Conservation (phyloP, 2,329 filamentous ascomycete genomes). For the Beauveria bassiana region DNA sequence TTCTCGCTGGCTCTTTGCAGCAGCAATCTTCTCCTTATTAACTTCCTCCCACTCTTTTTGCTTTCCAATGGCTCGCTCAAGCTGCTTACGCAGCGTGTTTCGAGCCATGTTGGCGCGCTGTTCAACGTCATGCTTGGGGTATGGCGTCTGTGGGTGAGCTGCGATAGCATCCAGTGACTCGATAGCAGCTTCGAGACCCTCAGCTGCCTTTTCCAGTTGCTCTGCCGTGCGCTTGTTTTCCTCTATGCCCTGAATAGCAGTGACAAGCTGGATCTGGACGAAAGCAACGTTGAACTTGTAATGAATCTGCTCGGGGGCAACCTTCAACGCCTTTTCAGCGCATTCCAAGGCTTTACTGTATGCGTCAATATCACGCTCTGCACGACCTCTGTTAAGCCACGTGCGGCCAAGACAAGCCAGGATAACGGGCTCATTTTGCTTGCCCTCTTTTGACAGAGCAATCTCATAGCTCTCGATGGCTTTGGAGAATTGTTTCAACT, state of each 20-base stretch:
- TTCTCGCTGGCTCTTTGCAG: slow-evolving; percentile 72
- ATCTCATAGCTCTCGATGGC: slow-evolving; percentile 93
- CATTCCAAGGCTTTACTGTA: slow-evolving; percentile 51
- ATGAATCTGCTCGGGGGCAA: slow-evolving; percentile 76
- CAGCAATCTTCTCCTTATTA: slow-evolving; percentile 79
- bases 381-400: slow-evolving; percentile 73
- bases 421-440: slow-evolving; percentile 65
- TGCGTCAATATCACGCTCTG: slow-evolving; percentile 49
- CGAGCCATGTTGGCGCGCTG: slow-evolving; percentile 95
- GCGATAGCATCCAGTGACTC: slow-evolving; percentile 59
- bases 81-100: slow-evolving; percentile 87
- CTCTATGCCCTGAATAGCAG: slow-evolving; percentile 64
- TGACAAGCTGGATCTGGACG: slow-evolving; percentile 89
- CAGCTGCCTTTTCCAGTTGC: slow-evolving; percentile 72
- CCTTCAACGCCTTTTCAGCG: slow-evolving; percentile 63
- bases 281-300: slow-evolving; percentile 98
- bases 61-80: slow-evolving; percentile 74
- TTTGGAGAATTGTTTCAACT: slow-evolving; percentile 81
- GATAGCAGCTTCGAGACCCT: slow-evolving; percentile 81
- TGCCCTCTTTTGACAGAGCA: slow-evolving; percentile 70
- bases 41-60: slow-evolving; percentile 90
- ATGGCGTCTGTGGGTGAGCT: slow-evolving; percentile 62
- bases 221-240: slow-evolving; percentile 70
- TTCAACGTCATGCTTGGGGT: slow-evolving; percentile 83
- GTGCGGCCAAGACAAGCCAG: slow-evolving; percentile 81